Evolutionary conservation across 2,329 filamentous ascomycete species (phyloP).

Genomic region (Clonostachys solani): DNA sequence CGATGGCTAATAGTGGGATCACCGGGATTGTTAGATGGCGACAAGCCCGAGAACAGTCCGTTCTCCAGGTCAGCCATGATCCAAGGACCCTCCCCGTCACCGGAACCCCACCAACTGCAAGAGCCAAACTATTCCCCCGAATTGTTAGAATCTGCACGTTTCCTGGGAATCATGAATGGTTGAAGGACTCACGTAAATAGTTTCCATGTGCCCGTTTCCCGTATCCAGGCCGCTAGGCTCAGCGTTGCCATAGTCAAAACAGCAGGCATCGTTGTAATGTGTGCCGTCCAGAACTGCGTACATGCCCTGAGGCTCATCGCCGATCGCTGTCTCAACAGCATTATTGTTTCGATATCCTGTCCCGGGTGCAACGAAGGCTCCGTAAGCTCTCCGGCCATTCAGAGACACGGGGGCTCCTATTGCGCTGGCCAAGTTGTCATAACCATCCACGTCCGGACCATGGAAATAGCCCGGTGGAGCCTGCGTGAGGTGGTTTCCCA

Average conservation of each 20-base stretch:
- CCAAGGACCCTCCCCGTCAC: constrained; percentile 58
- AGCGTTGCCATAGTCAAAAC: constrained; percentile 55
- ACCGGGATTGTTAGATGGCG: constrained; percentile 37
- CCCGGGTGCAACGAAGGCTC: constrained; percentile 56
- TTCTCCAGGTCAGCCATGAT: constrained; percentile 68
- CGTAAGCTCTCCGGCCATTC: constrained; percentile 58
- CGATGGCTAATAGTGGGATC: constrained; percentile 48
- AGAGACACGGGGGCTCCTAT: constrained; percentile 57
- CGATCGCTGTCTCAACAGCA: constrained; percentile 45
- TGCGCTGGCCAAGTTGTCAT: constrained; percentile 57
- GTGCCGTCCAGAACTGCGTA: constrained; percentile 57
- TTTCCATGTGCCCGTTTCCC: constrained; percentile 64
- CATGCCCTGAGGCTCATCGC: constrained; percentile 53
- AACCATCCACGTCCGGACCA: constrained; percentile 52
- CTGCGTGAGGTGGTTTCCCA: constrained; percentile 57
- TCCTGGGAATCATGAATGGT: no score
- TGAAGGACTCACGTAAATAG: constrained; percentile 28
- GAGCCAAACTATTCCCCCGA: no score
- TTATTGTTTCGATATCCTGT: constrained; percentile 60
- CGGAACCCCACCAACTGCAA: constrained; percentile 43
- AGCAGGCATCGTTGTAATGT: constrained; percentile 54
- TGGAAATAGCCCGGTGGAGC: constrained; percentile 52
- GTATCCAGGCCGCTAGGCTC: constrained; percentile 47
- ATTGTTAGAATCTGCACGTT: no score
- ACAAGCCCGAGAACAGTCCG: constrained; percentile 55